Conservation (phyloP, 306 rosid species). For the Styphnolobium japonicum region DNA sequence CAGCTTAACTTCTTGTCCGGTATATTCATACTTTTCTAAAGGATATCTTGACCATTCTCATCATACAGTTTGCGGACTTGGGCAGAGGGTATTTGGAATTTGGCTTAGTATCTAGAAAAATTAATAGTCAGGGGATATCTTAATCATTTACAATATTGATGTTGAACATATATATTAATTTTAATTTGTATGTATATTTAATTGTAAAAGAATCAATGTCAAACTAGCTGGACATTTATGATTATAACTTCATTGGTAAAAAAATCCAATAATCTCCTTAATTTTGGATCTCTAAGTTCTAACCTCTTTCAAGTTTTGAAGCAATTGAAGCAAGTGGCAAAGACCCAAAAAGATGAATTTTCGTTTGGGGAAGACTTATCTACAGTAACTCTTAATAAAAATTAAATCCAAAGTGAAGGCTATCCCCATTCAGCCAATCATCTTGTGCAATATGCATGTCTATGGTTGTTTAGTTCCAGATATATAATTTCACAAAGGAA, state of each 20-base stretch:
- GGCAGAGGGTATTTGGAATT: neutral
- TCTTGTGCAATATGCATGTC: neutral
- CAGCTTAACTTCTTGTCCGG: slow-evolving; percentile 86
- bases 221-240: neutral
- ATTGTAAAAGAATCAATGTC: neutral
- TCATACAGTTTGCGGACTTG: neutral
- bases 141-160: neutral
- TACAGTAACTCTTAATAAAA: neutral
- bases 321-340: neutral
- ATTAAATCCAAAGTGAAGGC: neutral
- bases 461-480: neutral
- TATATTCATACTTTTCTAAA: slow-evolving; percentile 22
- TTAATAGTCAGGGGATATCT: neutral
- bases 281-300: neutral
- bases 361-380: neutral
- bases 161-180: neutral
- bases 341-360: neutral
- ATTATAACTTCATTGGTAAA: neutral
- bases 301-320: neutral
- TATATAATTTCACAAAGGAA: neutral
- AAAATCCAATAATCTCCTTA: neutral
- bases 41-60: neutral
- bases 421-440: neutral
- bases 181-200: neutral
- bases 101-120: neutral